phyloP scores from a whole-genome alignment of 2,329 filamentous ascomycete genomes.

The Lasiodiplodia citricola region DNA sequence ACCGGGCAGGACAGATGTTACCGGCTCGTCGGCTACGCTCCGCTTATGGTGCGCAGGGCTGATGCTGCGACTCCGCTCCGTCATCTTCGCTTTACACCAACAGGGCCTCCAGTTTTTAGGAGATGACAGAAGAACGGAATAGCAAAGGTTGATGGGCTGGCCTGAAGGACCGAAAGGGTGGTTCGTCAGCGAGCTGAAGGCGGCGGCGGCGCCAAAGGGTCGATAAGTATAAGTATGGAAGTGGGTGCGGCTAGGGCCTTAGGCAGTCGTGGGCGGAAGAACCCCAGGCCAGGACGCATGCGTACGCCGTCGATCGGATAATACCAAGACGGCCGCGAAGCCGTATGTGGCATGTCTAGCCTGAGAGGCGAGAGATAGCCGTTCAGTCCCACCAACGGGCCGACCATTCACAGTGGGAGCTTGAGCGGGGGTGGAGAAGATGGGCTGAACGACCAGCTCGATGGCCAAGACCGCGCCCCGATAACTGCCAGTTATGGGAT shows the following conservation, averaged over 20 bases:
- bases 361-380: conserved; percentile 23
- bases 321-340: conserved; percentile 17
- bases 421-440: conserved; percentile 14
- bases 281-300: neutral
- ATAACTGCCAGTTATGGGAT: neutral
- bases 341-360: conserved; percentile 11
- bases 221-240: conserved; percentile 1
- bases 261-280: neutral
- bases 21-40: conserved; percentile 55
- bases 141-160: neutral
- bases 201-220: neutral
- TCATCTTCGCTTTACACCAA: conserved; percentile 28
- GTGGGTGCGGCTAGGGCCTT: neutral
- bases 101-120: neutral
- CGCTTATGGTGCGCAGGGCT: conserved; percentile 28
- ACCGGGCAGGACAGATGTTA: conserved; percentile 57
- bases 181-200: neutral
- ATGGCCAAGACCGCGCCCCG: neutral
- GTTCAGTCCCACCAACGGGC: neutral
- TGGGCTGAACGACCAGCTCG: neutral
- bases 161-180: neutral
- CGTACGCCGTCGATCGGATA: conserved; percentile 15
- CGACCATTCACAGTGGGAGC: neutral
- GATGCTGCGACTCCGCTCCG: conserved; percentile 30
- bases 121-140: neutral